These are phyloP conservation scores for Abrus pulchellus DNA, from an alignment of 306 rosid genomes.

Conservation along the genomic window DNA sequence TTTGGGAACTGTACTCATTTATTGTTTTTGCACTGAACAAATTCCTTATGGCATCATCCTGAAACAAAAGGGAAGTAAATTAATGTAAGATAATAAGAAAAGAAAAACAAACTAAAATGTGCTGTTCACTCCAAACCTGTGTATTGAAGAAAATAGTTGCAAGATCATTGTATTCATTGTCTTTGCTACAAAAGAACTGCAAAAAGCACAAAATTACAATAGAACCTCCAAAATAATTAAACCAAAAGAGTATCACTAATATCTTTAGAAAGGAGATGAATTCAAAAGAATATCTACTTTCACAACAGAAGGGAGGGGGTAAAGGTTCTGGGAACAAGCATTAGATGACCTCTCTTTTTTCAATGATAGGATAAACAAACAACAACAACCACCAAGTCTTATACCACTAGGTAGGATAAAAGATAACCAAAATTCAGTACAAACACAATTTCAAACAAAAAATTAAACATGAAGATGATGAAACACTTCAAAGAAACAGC, in stretches of 20 bases:
- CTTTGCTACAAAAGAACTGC: slow-evolving; percentile 91
- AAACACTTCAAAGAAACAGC: slow-evolving; percentile 40
- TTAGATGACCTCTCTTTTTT: slow-evolving; percentile 13
- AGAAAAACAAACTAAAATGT: slow-evolving; percentile 37
- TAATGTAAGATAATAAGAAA: slow-evolving; percentile 30
- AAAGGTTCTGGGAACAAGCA: slow-evolving; percentile 13
- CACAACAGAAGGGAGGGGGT: background rate
- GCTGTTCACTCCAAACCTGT: slow-evolving; percentile 67
- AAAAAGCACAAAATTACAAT: slow-evolving; percentile 46
- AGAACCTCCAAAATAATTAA: slow-evolving; percentile 36
- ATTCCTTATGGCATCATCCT: slow-evolving; percentile 99
- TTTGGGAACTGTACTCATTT: slow-evolving; percentile 93
- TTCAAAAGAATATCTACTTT: slow-evolving; percentile 26
- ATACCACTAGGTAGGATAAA: too few relatives aligned
- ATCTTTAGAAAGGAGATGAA: slow-evolving; percentile 37
- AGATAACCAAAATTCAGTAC: slow-evolving; percentile 19
- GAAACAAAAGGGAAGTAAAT: slow-evolving; percentile 52
- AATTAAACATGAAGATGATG: slow-evolving; percentile 4
- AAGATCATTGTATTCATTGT: slow-evolving; percentile 95
- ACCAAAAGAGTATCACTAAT: slow-evolving; percentile 30
- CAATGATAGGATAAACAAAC: too few relatives aligned
- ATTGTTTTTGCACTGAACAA: slow-evolving; percentile 97
- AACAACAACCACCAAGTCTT: too few relatives aligned
- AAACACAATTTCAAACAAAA: slow-evolving; percentile 24
- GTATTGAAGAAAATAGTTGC: slow-evolving; percentile 98